Evolutionary conservation across 306 rosid species (phyloP).

Genomic region (Quercus engelmannii): DNA sequence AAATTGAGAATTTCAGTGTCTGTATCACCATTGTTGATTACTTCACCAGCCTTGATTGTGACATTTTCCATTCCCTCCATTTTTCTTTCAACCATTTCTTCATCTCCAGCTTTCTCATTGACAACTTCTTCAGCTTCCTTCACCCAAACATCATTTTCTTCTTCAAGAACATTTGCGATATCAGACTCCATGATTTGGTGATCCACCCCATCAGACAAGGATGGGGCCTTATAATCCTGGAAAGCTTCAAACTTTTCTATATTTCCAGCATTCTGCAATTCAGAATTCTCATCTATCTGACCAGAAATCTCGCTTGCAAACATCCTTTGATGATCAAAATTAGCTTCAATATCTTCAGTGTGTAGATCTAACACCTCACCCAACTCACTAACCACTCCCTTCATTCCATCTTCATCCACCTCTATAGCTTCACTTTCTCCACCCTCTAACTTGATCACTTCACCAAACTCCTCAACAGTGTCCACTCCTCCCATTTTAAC

Average conservation of each 20-base stretch:
- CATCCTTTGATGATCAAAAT: not conserved
- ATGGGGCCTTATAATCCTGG: not conserved
- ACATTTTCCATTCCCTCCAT: not conserved
- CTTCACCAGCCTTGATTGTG: slow-evolving; percentile 1
- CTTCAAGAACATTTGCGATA: not conserved
- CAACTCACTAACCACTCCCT: not conserved
- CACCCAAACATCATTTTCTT: not conserved
- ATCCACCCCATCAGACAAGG: not conserved
- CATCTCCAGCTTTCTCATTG: not conserved
- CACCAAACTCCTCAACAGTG: not conserved
- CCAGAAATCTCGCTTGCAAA: not conserved
- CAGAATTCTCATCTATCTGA: not conserved
- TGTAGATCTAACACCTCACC: slow-evolving; percentile 9
- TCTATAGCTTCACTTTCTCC: slow-evolving; percentile 18
- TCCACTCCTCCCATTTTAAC: not conserved
- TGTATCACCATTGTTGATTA: not conserved
- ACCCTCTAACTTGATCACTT: not conserved
- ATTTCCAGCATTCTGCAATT: not conserved
- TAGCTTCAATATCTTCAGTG: slow-evolving; percentile 12
- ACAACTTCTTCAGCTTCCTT: slow-evolving; percentile 4
- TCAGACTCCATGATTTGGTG: not conserved
- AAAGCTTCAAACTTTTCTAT: slow-evolving; percentile 16
- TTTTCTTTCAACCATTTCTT: slow-evolving; percentile 13
- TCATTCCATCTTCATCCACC: slow-evolving; percentile 2
- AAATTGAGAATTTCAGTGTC: not conserved